Conservation (phyloP, 1,139 yeast species). For the Hyphopichia buzzinii region DNA sequence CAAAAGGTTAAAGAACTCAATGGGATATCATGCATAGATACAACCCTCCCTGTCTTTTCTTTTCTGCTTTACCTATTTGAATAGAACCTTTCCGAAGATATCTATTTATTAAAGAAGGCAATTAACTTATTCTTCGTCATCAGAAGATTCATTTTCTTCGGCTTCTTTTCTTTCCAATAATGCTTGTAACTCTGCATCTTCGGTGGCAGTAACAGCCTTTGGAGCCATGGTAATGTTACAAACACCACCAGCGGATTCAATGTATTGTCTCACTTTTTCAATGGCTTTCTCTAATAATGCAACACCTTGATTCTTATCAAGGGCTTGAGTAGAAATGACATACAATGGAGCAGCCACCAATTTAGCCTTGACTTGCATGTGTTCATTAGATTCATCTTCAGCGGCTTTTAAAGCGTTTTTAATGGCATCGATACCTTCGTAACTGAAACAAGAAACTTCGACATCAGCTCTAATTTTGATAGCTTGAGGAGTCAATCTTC, state of each 20-base stretch:
- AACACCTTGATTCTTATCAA: slow-evolving; percentile 88
- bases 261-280: slow-evolving; percentile 65
- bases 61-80: too few species aligned
- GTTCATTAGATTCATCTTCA: slow-evolving; percentile 79
- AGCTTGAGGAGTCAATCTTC: slow-evolving; percentile 97
- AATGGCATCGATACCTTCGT: slow-evolving; percentile 95
- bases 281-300: slow-evolving; percentile 77
- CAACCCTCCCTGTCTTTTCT: too few species aligned
- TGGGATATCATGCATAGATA: too few species aligned
- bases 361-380: slow-evolving; percentile 84
- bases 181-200: slow-evolving; percentile 96
- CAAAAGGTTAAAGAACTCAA: too few species aligned
- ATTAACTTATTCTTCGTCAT: slow-evolving; percentile 42
- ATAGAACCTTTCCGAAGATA: background rate
- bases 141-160: slow-evolving; percentile 45
- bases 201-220: slow-evolving; percentile 97
- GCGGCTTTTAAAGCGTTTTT: slow-evolving; percentile 86
- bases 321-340: slow-evolving; percentile 88
- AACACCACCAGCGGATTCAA: slow-evolving; percentile 76
- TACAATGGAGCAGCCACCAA: slow-evolving; percentile 97
- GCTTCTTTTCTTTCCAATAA: slow-evolving; percentile 62
- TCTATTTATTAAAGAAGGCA: slow-evolving; percentile 5
- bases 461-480: slow-evolving; percentile 97
- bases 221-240: slow-evolving; percentile 97
- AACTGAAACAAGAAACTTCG: slow-evolving; percentile 94